These are phyloP conservation scores for Emmonsiellopsis sp. DNA, from an alignment of 2,329 filamentous ascomycete species.

Conservation along the genomic window DNA sequence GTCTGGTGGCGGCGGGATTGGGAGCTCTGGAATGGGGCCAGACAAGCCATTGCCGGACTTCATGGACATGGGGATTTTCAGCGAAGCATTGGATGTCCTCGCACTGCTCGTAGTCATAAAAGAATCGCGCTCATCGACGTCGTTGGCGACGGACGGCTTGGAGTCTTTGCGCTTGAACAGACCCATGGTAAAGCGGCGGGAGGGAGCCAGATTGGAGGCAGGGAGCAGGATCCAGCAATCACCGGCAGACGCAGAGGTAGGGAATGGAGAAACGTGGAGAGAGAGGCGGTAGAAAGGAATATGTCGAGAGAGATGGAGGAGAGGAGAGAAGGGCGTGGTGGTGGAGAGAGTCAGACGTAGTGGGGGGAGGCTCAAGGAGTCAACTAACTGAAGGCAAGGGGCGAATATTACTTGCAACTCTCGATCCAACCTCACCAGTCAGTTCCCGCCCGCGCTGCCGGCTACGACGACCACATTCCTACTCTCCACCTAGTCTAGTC, in stretches of 20 bases:
- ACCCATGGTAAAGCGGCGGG: constrained; percentile 36
- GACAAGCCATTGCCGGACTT: constrained; percentile 39
- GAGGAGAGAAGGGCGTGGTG: constrained; percentile 5
- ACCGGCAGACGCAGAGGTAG: neutral
- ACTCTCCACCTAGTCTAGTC: too few relatives aligned
- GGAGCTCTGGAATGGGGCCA: constrained; percentile 59
- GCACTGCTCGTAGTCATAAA: constrained; percentile 33
- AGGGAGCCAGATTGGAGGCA: constrained; percentile 3
- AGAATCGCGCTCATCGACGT: constrained; percentile 33
- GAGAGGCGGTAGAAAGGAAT: neutral
- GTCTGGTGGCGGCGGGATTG: constrained; percentile 77
- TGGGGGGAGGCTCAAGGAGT: constrained; percentile 3
- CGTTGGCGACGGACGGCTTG: constrained; percentile 30
- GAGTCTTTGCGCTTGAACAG: constrained; percentile 40
- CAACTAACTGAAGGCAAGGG: constrained; percentile 5
- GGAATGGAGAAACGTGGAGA: neutral
- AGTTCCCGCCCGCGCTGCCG: too few relatives aligned
- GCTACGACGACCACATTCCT: too few relatives aligned
- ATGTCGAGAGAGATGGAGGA: neutral
- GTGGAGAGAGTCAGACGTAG: constrained; percentile 4
- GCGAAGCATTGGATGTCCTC: constrained; percentile 37
- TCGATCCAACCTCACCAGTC: too few relatives aligned
- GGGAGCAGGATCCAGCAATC: neutral
- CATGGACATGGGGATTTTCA: constrained; percentile 41
- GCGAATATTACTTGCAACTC: neutral